phyloP scores from a whole-genome alignment of 495 filamentous ascomycete species.

The Arthonia radiata region DNA sequence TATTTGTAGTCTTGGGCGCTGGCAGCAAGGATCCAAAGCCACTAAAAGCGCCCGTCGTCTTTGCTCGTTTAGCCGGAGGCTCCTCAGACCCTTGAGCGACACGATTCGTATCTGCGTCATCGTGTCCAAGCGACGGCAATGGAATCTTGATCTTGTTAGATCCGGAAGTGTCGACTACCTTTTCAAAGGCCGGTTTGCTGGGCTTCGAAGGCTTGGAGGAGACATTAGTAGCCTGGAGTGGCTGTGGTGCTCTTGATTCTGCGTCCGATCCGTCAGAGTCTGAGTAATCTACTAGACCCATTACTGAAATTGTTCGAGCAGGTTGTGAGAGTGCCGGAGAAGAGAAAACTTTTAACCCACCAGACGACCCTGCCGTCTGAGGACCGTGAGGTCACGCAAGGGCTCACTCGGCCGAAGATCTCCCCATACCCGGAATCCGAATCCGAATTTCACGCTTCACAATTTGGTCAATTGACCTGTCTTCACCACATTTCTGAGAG shows the following conservation, averaged over 20 bases:
- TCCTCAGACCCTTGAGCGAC: conserved; percentile 22
- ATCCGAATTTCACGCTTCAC: too few species aligned
- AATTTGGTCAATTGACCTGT: too few species aligned
- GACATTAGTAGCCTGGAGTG: conserved; percentile 11
- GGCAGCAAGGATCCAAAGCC: conserved; percentile 75
- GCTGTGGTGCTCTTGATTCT: conserved; percentile 18
- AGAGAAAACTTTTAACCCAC: too few species aligned
- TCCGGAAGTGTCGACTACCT: conserved; percentile 54
- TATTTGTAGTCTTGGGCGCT: conserved; percentile 42
- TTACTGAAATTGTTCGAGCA: conserved; percentile 10
- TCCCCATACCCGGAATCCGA: too few species aligned
- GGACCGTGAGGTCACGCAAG: too few species aligned
- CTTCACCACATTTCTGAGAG: too few species aligned
- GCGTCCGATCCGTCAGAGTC: conserved; percentile 59
- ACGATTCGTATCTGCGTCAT: conserved; percentile 12
- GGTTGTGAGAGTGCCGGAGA: too few species aligned
- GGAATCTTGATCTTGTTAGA: conserved; percentile 62
- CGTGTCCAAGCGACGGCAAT: conserved; percentile 28
- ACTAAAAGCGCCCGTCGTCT: conserved; percentile 34
- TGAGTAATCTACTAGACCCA: conserved; percentile 63
- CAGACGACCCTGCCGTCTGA: too few species aligned
- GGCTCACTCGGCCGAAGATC: too few species aligned
- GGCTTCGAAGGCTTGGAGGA: conserved; percentile 1
- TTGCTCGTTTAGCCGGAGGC: conserved; percentile 47
- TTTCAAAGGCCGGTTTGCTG: conserved; percentile 34